Conservation (phyloP, 2,329 filamentous ascomycete genomes). For the Colletotrichum viniferum region DNA sequence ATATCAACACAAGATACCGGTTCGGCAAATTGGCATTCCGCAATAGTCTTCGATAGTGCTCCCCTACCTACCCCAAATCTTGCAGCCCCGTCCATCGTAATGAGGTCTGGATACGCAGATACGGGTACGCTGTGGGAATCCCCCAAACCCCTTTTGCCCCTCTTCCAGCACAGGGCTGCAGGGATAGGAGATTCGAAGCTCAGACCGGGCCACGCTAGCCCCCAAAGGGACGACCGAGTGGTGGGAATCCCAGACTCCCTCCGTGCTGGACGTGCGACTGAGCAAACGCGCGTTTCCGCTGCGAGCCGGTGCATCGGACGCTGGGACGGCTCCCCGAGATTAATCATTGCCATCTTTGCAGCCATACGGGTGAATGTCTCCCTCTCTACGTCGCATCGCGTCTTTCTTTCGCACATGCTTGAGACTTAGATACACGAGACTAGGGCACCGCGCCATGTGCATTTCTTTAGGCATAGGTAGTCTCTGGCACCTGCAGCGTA, state of each 20-base stretch:
- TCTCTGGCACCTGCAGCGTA: not conserved
- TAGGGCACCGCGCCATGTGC: not conserved
- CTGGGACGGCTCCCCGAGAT: not conserved
- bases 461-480: not conserved
- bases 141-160: not conserved
- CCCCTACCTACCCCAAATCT: not conserved
- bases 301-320: not conserved
- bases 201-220: not conserved
- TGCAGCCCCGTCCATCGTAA: not conserved
- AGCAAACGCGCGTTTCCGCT: not conserved
- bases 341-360: not conserved
- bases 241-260: not conserved
- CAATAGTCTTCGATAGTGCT: not conserved
- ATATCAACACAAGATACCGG: not conserved
- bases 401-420: not conserved
- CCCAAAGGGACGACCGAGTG: not conserved
- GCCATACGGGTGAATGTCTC: not conserved
- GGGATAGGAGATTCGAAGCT: not conserved
- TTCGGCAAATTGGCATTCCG: constrained; percentile 1
- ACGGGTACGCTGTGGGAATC: not conserved
- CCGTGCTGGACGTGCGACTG: not conserved
- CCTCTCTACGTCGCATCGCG: not conserved
- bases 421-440: not conserved
- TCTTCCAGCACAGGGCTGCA: constrained; percentile 10
- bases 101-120: not conserved